Base-by-base conservation (phyloP, 208 protist species). In the Trypanosoma cruzi region DNA sequence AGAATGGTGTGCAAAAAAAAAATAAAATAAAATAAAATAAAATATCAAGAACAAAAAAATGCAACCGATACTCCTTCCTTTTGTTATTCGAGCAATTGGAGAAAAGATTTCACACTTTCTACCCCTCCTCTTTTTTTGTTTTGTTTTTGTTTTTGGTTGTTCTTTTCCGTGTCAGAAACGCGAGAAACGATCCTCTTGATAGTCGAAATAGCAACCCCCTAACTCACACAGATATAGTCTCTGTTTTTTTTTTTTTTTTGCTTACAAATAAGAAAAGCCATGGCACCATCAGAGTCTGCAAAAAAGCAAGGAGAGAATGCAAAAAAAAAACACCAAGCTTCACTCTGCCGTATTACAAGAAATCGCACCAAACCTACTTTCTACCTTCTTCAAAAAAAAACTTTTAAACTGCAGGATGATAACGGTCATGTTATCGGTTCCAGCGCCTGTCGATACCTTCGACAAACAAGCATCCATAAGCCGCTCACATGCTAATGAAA, bases 371-470 rank as follows among this genome's bases (percentile, higher is more conserved):
- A 89, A 84, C 54, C 68, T 79, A 34, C 50, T 66, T 58, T 94
- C 88, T 37, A 93, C 79, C 57, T 86, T 92, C 68, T 91, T 90
- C 55, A 95, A 75, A 63, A 94, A 92, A 24, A 77, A 80, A 72
- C 87, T 94, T 76, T 97, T 95, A 73, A 97, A 97, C 65, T 94
- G 82, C 11, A 97, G 66, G 63, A 97, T 90, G 24, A 96, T 89
- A 42, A 93, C 78, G 14, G 90, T 95, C 93, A 97, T 97, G 73
- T 97, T 97, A 48, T 97, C 93, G 18, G 87, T 95, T 10, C 93
- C 93, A 68, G 86, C 81, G 44, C 75, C 77, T 49, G 64, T 86
- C 16, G 86, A 82, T 37, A 89, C 88, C 0, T 78, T 58, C 6
- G 88, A 84, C 16, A 95, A 75, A 64, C 89, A 96, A 31, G 77